Conservation (phyloP, 2,329 filamentous ascomycete genomes). For the Colletotrichum graminicola region DNA sequence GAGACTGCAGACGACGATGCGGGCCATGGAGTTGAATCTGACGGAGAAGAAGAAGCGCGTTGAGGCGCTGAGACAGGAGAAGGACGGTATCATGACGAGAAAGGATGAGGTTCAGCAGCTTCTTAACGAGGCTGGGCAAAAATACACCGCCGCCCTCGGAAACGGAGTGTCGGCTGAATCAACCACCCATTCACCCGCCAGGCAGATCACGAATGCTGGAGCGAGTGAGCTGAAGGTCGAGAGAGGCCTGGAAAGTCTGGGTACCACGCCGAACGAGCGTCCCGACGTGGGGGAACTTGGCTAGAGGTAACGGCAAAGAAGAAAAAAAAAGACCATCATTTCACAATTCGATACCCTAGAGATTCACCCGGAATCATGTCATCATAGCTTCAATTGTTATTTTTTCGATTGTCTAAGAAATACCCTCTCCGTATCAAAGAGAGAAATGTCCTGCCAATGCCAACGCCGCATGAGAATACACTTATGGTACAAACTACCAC, state of each 20-base stretch:
- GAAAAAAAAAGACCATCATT: not conserved
- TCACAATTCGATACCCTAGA: slow-evolving; percentile 44
- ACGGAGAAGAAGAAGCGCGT: slow-evolving; percentile 72
- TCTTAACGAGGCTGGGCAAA: slow-evolving; percentile 83
- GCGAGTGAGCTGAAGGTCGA: slow-evolving; percentile 49
- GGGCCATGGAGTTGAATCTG: slow-evolving; percentile 73
- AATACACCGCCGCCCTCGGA: slow-evolving; percentile 62
- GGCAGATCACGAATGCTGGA: slow-evolving; percentile 37
- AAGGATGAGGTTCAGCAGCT: slow-evolving; percentile 85
- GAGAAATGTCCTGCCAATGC: slow-evolving; percentile 45
- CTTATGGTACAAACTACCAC: slow-evolving; percentile 47
- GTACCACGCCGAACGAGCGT: slow-evolving; percentile 56
- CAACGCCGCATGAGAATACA: slow-evolving; percentile 47
- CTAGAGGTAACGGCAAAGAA: slow-evolving; percentile 36
- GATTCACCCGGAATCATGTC: not conserved
- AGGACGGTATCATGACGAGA: slow-evolving; percentile 73
- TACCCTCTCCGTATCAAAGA: slow-evolving; percentile 42
- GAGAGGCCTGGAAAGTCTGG: slow-evolving; percentile 62
- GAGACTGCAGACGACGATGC: slow-evolving; percentile 71
- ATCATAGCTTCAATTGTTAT: slow-evolving; percentile 39
- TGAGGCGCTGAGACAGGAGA: slow-evolving; percentile 76
- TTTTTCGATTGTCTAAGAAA: slow-evolving; percentile 43
- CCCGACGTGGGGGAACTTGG: slow-evolving; percentile 47
- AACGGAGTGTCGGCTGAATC: slow-evolving; percentile 20
- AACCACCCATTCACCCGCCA: slow-evolving; percentile 40